Conservation (phyloP, 768 basidiomycete species). For the Auricularia sp. region DNA sequence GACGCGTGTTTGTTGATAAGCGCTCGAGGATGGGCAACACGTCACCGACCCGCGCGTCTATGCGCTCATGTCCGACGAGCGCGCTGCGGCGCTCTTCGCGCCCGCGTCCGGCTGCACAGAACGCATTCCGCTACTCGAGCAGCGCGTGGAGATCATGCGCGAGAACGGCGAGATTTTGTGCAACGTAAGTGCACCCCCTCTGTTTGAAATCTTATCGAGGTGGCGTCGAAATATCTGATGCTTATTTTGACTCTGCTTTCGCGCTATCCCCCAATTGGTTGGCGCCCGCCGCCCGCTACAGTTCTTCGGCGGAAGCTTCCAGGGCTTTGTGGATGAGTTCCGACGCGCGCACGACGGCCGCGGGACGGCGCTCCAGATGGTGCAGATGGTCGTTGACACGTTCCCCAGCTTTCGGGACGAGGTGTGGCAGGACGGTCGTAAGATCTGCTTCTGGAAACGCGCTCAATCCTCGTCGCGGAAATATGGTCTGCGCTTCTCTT, state of each 20-base stretch:
- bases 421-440: slow-evolving; percentile 40
- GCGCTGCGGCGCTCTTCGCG: slow-evolving; percentile 62
- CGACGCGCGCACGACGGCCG: slow-evolving; percentile 38
- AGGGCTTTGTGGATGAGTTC: slow-evolving; percentile 53
- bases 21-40: slow-evolving; percentile 64
- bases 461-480: slow-evolving; percentile 88
- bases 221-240: neutral
- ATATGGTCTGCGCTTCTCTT: slow-evolving; percentile 36
- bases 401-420: slow-evolving; percentile 78
- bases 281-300: slow-evolving; percentile 15
- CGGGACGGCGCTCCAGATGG: slow-evolving; percentile 64
- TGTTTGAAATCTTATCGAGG: neutral
- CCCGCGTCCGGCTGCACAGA: slow-evolving; percentile 48
- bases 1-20: slow-evolving; percentile 25
- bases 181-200: slow-evolving; percentile 34
- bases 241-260: neutral
- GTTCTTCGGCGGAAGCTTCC: slow-evolving; percentile 64
- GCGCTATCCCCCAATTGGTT: no score
- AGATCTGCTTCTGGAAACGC: slow-evolving; percentile 81
- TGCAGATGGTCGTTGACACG: slow-evolving; percentile 52
- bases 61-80: slow-evolving; percentile 55
- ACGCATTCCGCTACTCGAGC: slow-evolving; percentile 52
- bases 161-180: slow-evolving; percentile 66
- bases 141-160: slow-evolving; percentile 69
- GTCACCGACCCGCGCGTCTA: slow-evolving; percentile 76